Base-by-base conservation (phyloP, 129 eudicot species). In the Pseudognaphalium luteoalbum region DNA sequence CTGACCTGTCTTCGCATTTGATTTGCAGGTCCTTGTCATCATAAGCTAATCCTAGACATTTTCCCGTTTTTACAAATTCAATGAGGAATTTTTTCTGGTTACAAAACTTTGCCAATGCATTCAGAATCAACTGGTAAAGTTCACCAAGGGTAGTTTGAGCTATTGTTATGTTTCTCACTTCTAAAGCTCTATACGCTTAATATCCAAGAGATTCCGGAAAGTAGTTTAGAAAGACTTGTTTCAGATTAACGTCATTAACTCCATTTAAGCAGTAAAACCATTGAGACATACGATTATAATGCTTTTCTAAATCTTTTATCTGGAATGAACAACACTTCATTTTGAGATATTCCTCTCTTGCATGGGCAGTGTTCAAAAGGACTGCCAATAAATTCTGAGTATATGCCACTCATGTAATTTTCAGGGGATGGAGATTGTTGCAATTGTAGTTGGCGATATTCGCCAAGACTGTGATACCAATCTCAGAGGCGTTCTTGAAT, bases 301-400 rank as follows among this genome's bases (percentile, higher is more conserved):
- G 76, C 1, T 54, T 72, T 12, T 54, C 52, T 3, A 54, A 5
- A 11, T 56, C 33, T 30, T 32, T 71, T 15, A 7, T 16, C 2
- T 14, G 39, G 61, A 69, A 47, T 0, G 60, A 69, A 21, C 39
- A 44, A 52, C 47, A 51, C 37, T 51, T 72, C 76, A 72, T 72
- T 14, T 72, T 72, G n/a, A 54, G 4, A 4, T 17, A 72, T n/a
- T 72, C 39, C 4, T 72, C 66, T 3, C 19, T 17, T 4, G 32
- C 30, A 6, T 9, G 33, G n/a, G 17, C 1, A 2, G 29, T 71
- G 64, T 7, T 71, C 64, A 1, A 35, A 0, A 0, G 51, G 52
- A 33, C 28, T 57, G 1, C 65, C 65, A 50, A 71, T 29, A 8
- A 71, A 52, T 8, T 71, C 65, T 14, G 0, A 3, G 0, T 51